Evolutionary conservation across 2,329 filamentous ascomycete species (phyloP), one percentile per base, ranked within the genome.

Genomic region (Didymella arachidicola): DNA sequence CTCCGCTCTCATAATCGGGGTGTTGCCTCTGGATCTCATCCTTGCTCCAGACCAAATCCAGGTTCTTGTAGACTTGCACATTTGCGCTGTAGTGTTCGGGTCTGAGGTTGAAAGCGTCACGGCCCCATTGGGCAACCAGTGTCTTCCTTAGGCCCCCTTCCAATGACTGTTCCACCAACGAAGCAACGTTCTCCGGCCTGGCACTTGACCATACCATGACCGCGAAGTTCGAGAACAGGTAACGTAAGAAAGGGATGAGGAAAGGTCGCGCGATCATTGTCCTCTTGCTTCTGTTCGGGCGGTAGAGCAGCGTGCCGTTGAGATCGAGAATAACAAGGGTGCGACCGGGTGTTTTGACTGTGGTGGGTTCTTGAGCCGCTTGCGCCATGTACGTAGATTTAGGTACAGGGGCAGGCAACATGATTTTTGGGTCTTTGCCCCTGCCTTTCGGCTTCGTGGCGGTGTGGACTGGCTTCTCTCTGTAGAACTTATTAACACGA

Each of bases 181-280:
- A 79, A 8, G 77, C 65, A 14, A 97, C 92, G 64, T 95, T 97
- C 1, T 84, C 77, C 0, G 88, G 88, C 19, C 83, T 85, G 0
- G 94, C 93, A 7, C 92, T 96, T 1, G 94, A 96, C 93, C 94
- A 99, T 57, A 98, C 86, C 79, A 93, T 92, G 29, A 97, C 89
- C 51, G 82, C 81, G 79, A 96, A 94, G 58, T 88, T 87, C 12
- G 84, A 78, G 66, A 96, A 83, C 65, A 93, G 85, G 74, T 93
- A 92, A 27, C 83, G 71, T 3, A 98, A 79, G 75, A 99, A 97
- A 0, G 79, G 65, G 2, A 79, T 69, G 1, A 95, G 84, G 63
- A 88, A 83, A 0, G 91, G 91, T 0, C 95, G 89, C 63, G 83
- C 79, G 42, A 87, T 78, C 72, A 93, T 91, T 41, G 76, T 73